Conservation (phyloP, 176 grass and related monocot species). For the Oryza brachyantha region DNA sequence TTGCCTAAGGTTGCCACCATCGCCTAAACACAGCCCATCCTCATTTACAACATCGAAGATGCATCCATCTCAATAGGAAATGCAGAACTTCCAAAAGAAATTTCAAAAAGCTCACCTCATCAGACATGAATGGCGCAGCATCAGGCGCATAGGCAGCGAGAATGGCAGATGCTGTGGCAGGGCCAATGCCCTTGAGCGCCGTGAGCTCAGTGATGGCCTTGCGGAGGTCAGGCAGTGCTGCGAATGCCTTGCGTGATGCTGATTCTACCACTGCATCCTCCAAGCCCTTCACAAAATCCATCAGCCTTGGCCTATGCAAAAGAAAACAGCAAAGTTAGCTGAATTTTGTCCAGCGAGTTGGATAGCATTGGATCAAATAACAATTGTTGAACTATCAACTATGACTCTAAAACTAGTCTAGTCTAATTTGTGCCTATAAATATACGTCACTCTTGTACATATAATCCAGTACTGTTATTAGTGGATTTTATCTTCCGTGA, state of each 20-base stretch:
- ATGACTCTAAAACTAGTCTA: too few relatives aligned
- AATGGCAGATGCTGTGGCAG: slow-evolving; percentile 74
- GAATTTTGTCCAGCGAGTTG: background rate
- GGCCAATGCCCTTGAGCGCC: slow-evolving; percentile 73
- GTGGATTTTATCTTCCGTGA: too few relatives aligned
- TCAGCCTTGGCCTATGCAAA: slow-evolving; percentile 63
- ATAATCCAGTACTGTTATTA: too few relatives aligned
- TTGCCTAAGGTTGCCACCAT: slow-evolving; percentile 73
- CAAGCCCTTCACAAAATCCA: slow-evolving; percentile 73
- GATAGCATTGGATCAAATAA: background rate
- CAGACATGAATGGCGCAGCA: slow-evolving; percentile 79
- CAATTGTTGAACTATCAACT: too few relatives aligned
- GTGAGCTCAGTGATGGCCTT: slow-evolving; percentile 72
- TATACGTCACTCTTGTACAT: too few relatives aligned
- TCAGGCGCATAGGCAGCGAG: slow-evolving; percentile 72
- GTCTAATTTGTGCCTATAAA: too few relatives aligned
- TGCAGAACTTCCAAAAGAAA: background rate
- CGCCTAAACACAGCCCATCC: slow-evolving; percentile 39
- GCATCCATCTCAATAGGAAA: background rate
- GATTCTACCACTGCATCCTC: slow-evolving; percentile 59
- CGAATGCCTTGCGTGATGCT: slow-evolving; percentile 68
- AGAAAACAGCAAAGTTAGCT: background rate
- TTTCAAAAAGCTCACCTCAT: slow-evolving; percentile 55
- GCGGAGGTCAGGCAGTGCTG: slow-evolving; percentile 60
- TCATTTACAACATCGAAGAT: slow-evolving; percentile 10